Conservation (phyloP, 345 rosid genomes). For the Eucalyptus camaldulensis region DNA sequence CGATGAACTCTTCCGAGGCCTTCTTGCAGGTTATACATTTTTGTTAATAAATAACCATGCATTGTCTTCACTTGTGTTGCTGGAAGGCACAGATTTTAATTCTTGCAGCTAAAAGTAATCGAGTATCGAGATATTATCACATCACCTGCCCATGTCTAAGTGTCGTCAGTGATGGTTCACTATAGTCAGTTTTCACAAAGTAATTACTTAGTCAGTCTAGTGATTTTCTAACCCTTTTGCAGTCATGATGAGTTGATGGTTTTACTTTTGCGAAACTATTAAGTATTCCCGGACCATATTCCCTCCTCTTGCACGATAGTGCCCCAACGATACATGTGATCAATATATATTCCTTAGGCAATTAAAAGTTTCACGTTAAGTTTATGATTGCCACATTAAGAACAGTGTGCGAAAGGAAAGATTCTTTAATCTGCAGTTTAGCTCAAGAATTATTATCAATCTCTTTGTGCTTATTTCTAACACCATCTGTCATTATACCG, state of each 20-base stretch:
- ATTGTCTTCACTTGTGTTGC: not conserved
- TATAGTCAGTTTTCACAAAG: not conserved
- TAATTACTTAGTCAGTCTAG: not conserved
- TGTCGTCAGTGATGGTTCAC: not conserved
- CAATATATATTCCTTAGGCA: not conserved
- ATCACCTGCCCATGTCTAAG: not conserved
- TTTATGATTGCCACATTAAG: not conserved
- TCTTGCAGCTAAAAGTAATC: not conserved
- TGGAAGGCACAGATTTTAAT: not conserved
- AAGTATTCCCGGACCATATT: not conserved
- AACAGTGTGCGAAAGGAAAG: not conserved
- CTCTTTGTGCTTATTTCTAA: not conserved
- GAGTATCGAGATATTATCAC: not conserved
- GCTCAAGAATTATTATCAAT: not conserved
- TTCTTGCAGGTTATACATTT: constrained; percentile 56
- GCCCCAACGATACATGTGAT: not conserved
- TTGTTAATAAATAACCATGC: not conserved
- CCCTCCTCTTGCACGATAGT: not conserved
- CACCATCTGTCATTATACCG: not conserved
- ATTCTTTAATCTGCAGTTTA: not conserved
- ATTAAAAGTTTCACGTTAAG: not conserved
- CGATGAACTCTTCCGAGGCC: constrained; percentile 86
- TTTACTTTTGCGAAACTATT: not conserved
- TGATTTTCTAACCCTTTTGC: not conserved
- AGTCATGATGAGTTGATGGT: not conserved